Evolutionary conservation across 75 land plant genomes (phyloP), one percentile per base, ranked within the genome.

Genomic region (Cryptomeria japonica): DNA sequence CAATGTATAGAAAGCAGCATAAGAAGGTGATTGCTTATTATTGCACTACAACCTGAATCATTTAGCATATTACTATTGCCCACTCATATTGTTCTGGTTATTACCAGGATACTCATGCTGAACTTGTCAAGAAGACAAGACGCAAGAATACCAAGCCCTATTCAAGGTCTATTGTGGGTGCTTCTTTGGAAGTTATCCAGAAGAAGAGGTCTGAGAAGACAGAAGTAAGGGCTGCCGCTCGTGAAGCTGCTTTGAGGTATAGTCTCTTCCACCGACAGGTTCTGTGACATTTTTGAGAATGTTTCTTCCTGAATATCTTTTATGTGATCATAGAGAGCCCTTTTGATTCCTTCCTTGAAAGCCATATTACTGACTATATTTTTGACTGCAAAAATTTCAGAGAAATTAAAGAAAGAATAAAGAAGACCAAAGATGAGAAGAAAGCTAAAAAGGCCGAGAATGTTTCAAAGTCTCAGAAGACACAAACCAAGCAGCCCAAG

Each of bases 101-200:
- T 84, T 36, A 28, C 58, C n/a, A 96, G 98, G 97, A 96, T 68
- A 88, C 91, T 70, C 94, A 93, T 78, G 92, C 91, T 55, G 96
- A 94, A 55, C 86, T 95, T 32, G 95, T 95, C 34, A 96, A 90
- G 89, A 95, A 92, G 97, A 94, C 93, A 93, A 89, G 97, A 19
- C 89, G 94, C 13, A 83, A 95, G 14, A 88, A 93, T 39, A 93
- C 85, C 84, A 95, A 96, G 91, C 94, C 98, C 0, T 95, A 95
- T 89, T 95, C 95, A 1, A 89, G 98, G 90, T 96, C 98, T 39
- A 95, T 95, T 85, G 98, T 96, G 31, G 98, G 97, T 88, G 98
- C 98, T 36, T 94, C 98, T 3, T 80, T 96, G 84, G 98, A 95
- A 86, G 97, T 96, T 28, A 96, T 96, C 78, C 98, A 96, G 92